Conservation (phyloP, 129 eudicot genomes). For the carrot (Daucus carota) region DNA sequence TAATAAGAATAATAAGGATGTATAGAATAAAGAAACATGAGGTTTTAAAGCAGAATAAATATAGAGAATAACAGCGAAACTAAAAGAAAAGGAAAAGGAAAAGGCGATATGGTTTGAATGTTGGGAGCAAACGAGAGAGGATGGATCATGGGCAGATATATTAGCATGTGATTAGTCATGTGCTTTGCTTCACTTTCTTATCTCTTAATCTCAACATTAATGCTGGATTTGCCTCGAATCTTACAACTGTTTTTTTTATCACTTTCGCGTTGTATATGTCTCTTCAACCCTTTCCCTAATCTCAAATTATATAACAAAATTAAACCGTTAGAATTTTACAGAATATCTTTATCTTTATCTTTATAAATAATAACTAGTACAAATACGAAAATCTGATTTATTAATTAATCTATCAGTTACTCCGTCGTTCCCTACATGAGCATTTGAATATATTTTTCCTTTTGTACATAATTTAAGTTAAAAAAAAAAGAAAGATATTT, state of each 20-base stretch:
- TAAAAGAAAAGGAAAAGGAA: neutral
- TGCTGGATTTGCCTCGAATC: neutral
- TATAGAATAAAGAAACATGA: neutral
- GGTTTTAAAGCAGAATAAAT: neutral
- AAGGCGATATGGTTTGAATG: neutral
- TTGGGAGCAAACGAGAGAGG: slow-evolving; percentile 2
- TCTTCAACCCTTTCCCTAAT: neutral
- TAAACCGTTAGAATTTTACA: too few species aligned
- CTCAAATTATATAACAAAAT: too few species aligned
- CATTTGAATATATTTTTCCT: too few species aligned
- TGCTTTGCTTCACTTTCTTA: neutral
- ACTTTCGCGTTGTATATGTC: neutral
- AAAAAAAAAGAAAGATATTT: too few species aligned
- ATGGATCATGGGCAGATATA: neutral
- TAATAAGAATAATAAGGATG: too few species aligned
- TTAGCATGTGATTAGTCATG: slow-evolving; percentile 7
- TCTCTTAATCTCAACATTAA: neutral
- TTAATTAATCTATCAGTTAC: too few species aligned
- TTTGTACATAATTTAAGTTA: too few species aligned
- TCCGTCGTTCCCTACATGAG: too few species aligned
- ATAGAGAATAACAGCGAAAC: neutral
- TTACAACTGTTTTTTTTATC: neutral
- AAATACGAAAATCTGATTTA: too few species aligned
- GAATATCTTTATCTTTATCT: too few species aligned
- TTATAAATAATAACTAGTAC: too few species aligned